Base-by-base conservation (phyloP, 139 green algal species). In the Picochlorum sp. region DNA sequence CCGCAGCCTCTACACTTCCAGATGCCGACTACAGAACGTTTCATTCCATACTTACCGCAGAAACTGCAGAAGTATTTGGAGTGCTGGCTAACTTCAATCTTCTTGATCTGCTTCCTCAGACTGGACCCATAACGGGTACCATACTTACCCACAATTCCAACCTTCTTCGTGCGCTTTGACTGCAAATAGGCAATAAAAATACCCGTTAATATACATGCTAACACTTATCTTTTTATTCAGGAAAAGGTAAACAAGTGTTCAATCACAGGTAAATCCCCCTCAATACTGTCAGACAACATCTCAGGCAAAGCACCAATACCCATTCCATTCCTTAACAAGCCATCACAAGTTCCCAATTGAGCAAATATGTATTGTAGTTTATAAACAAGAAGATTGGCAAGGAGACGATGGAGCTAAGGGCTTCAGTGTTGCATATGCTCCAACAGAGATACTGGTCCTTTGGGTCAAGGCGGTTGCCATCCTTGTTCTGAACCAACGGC, bases 141-240 rank as follows among this genome's bases (percentile, higher is more conserved):
- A 72, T 98, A 99, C 86, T 99, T 99, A 71, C 93, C 93, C 51
- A 94, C 82, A 63, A 99, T 99, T 33, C 93, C 93, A 39, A 95
- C 93, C 89, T 99, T 99, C 85, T 98, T 98, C 7, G 93, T 99
- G 64, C 93, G 87, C 85, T 98, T 98, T 49, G 92, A 82, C 88
- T 75, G 67, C 67, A 68, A 49, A 8, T 22, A 61, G 44, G 12
- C 9, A 12, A 33, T 9, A 41, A 16, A 58, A 7, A n/a, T 41
- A 50, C 20, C 18, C 18, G 33, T 2, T 4, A 14, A 14, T 45
- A 45, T 18, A 45, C 7, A 45, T 14, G 37, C 20, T 7, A 56
- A 18, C 20, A 2, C n/a, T 14, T 26, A 8, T 56, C 16, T 26
- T 14, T 29, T 29, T 49, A 13, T 12, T 37, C 5, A 35, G 16